A percentile compares a stretch with the other conserved stretches of the same genome.
phyloP scores from a whole-genome alignment of 495 filamentous ascomycete genomes.

The Poronia punctata region DNA sequence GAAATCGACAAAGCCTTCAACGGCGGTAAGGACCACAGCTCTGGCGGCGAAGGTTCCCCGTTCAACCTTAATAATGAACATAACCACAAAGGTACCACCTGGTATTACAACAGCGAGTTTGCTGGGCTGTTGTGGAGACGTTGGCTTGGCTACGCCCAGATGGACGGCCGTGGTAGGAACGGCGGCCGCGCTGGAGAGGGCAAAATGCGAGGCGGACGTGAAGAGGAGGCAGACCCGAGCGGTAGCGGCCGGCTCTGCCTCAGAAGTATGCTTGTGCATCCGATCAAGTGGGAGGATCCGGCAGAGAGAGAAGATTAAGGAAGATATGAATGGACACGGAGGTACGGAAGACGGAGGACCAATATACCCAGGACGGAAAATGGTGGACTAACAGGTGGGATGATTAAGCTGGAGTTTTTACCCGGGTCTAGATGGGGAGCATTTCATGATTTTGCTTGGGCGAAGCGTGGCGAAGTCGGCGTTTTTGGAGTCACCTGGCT shows the following conservation, averaged over 20 bases:
- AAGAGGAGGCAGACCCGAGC: constrained; percentile 51
- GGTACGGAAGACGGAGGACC: too few species aligned
- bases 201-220: constrained; percentile 54
- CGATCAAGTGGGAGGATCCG: constrained; percentile 64
- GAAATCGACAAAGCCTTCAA: constrained; percentile 82
- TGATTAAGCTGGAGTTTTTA: too few species aligned
- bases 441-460: too few species aligned
- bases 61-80: constrained; percentile 80
- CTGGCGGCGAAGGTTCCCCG: constrained; percentile 58
- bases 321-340: neutral
- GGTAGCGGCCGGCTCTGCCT: constrained; percentile 79
- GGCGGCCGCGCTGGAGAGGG: constrained; percentile 58
- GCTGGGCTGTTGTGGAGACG: constrained; percentile 75
- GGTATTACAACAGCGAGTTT: constrained; percentile 93
- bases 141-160: constrained; percentile 78
- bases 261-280: constrained; percentile 83
- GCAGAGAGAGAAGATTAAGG: constrained; percentile 20
- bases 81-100: constrained; percentile 80
- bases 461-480: too few species aligned
- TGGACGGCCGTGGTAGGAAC: constrained; percentile 52
- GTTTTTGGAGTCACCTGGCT: too few species aligned
- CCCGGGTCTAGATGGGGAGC: too few species aligned
- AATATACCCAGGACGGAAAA: too few species aligned
- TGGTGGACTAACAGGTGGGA: too few species aligned
- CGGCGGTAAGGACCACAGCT: constrained; percentile 69